These are phyloP conservation scores for Suillus cothurnatus DNA, from an alignment of 768 basidiomycete genomes.

Conservation along the genomic window DNA sequence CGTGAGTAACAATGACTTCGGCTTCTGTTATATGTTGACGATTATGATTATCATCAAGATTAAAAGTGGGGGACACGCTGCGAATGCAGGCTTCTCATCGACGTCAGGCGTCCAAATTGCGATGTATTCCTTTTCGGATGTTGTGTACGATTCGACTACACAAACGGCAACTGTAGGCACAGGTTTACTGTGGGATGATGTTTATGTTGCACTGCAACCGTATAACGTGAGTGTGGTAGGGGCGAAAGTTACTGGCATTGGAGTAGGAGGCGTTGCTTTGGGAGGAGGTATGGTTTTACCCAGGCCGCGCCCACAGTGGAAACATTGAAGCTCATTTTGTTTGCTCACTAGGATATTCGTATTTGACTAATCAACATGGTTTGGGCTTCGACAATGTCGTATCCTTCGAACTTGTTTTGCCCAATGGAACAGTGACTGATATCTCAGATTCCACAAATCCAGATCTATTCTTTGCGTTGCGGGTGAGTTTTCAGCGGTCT, in stretches of 20 bases:
- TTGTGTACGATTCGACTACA: constrained; percentile 37
- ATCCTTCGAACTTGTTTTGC: constrained; percentile 61
- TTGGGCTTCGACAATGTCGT: constrained; percentile 56
- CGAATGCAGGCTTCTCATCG: constrained; percentile 59
- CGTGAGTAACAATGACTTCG: constrained; percentile 27
- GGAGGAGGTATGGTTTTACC: constrained; percentile 48
- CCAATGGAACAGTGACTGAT: constrained; percentile 46
- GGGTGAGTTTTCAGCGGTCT: constrained; percentile 35
- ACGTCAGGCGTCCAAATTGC: constrained; percentile 58
- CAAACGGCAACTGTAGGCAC: constrained; percentile 43
- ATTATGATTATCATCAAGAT: constrained; percentile 37
- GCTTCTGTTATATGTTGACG: not conserved
- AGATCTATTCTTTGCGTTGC: constrained; percentile 48
- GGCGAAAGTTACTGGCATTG: constrained; percentile 58
- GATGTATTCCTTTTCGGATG: constrained; percentile 49
- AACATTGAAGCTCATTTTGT: constrained; percentile 39
- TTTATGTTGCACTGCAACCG: constrained; percentile 51
- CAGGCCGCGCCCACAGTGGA: not conserved
- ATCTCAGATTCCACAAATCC: constrained; percentile 36
- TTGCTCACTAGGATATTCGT: constrained; percentile 58
- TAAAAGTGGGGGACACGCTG: constrained; percentile 61
- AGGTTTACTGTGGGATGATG: constrained; percentile 64
- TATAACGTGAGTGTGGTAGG: constrained; percentile 58
- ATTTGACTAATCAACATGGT: constrained; percentile 63
- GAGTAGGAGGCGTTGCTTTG: constrained; percentile 59